Conservation (phyloP, 2,329 filamentous ascomycete genomes). For the Aureobasidium sp. region DNA sequence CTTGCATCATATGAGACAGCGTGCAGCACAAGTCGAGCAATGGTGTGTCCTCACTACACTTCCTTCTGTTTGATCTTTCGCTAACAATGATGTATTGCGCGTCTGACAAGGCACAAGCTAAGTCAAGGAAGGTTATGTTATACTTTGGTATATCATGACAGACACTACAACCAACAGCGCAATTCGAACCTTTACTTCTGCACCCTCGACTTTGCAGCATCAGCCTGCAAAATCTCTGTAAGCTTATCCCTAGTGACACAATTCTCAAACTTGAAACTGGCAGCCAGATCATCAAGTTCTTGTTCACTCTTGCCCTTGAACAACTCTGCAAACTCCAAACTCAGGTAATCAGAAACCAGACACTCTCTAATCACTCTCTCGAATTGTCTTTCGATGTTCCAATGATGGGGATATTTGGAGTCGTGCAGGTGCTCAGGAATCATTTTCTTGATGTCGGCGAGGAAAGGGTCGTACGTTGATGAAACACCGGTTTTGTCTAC, state of each 20-base stretch:
- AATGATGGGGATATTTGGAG: conserved; percentile 17
- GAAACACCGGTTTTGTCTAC: conserved; percentile 17
- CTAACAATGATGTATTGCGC: no score
- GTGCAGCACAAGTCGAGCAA: no score
- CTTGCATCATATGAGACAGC: no score
- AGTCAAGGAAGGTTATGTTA: no score
- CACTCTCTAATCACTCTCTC: conserved; percentile 17
- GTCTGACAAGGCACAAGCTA: no score
- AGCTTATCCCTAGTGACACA: conserved; percentile 46
- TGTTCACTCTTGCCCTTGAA: conserved; percentile 46
- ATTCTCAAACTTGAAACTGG: conserved; percentile 48
- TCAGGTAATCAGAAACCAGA: conserved; percentile 26
- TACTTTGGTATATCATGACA: no score
- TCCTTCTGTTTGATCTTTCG: no score
- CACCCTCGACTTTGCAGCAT: conserved; percentile 28
- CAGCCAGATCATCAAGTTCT: conserved; percentile 49
- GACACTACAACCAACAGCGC: no score
- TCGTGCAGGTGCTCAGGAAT: conserved; percentile 38
- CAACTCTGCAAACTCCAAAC: conserved; percentile 48
- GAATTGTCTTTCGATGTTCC: conserved; percentile 17
- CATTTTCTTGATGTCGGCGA: conserved; percentile 17
- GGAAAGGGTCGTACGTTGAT: conserved; percentile 14
- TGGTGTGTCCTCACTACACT: no score
- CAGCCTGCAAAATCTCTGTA: conserved; percentile 44
- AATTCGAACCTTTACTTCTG: not conserved